phyloP scores from a whole-genome alignment of 345 rosid genomes.

The Populus euphratica region DNA sequence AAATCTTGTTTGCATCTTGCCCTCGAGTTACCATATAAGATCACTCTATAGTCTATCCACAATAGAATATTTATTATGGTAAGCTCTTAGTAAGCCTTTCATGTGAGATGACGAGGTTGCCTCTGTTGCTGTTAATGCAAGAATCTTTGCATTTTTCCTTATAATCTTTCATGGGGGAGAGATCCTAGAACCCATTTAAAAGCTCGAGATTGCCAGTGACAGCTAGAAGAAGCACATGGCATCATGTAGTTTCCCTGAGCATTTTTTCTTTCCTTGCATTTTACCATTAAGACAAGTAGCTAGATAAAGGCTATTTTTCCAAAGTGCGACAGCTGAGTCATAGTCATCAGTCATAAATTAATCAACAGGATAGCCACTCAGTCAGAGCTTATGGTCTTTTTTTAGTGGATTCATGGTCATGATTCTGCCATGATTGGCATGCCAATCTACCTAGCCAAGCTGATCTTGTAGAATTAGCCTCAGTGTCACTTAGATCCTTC shows the following conservation, averaged over 20 bases:
- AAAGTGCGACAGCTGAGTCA: background rate
- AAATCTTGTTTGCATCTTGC: background rate
- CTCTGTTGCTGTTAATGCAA: conserved; percentile 17
- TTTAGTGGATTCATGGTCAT: background rate
- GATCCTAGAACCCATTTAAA: conserved; percentile 41
- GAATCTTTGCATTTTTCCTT: background rate
- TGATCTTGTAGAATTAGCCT: background rate
- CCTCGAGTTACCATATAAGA: background rate
- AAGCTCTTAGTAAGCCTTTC: background rate
- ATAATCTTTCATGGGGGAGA: conserved; percentile 44
- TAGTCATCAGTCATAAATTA: background rate
- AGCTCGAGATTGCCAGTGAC: conserved; percentile 37
- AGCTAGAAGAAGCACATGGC: conserved; percentile 35
- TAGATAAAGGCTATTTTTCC: background rate
- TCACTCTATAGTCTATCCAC: background rate
- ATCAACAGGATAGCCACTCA: background rate
- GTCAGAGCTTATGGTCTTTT: background rate
- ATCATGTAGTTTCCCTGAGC: conserved; percentile 4
- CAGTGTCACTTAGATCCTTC: background rate
- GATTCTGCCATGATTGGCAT: background rate
- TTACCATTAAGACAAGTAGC: background rate
- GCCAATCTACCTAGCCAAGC: background rate
- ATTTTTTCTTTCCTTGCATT: background rate
- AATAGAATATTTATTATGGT: conserved; percentile 9
- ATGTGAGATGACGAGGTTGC: conserved; percentile 26